Conservation (phyloP, 148 eudicot genomes). For the Vaccinium darrowii region DNA sequence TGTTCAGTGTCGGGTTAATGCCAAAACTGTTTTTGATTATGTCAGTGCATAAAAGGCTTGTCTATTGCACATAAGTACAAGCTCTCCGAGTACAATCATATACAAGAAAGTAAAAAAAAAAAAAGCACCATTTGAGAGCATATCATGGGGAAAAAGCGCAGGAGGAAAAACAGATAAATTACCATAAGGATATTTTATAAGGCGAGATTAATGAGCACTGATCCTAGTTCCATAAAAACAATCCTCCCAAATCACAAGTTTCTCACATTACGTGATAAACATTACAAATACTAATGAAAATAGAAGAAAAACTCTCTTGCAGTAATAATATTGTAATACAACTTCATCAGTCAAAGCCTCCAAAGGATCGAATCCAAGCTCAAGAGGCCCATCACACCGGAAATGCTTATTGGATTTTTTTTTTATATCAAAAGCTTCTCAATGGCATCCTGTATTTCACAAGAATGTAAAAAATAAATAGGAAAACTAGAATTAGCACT, state of each 20-base stretch:
- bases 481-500: not conserved
- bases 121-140: not conserved
- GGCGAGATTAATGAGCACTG: not conserved
- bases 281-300: not conserved
- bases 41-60: too few species aligned
- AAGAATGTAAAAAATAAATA: not conserved
- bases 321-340: constrained; percentile 30
- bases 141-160: not conserved
- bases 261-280: not conserved
- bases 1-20: too few species aligned
- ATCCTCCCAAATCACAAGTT: not conserved
- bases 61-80: too few species aligned
- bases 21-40: too few species aligned
- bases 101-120: not conserved
- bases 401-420: constrained; percentile 26
- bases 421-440: constrained; percentile 86
- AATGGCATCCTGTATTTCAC: constrained; percentile 65
- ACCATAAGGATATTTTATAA: not conserved
- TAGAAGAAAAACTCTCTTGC: constrained; percentile 17
- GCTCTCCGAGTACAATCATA: too few species aligned
- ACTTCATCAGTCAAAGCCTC: constrained; percentile 79
- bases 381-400: constrained; percentile 85
- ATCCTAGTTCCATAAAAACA: not conserved
- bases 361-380: constrained; percentile 33
- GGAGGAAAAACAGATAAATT: not conserved